Percentiles rank a stretch among this genome's conserved stretches.
Evolutionary conservation across 352 stramenopile genomes (phyloP).

Genomic region (Pythium vanterpoolii): DNA sequence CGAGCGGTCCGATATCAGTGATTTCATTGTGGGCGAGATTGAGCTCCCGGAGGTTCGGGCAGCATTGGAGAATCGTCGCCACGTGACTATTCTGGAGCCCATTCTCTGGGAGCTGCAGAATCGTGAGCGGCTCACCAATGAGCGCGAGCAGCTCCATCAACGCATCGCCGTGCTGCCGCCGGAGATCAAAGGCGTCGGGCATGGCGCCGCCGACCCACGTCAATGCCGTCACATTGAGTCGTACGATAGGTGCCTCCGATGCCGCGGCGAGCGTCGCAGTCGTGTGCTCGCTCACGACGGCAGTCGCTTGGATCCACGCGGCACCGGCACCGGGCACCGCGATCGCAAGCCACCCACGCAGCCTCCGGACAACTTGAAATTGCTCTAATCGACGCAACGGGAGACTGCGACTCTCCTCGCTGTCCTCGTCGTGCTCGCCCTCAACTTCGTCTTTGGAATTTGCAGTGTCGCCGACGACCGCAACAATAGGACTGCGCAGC

Average conservation of each 20-base stretch:
- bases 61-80: conserved; percentile 4
- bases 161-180: background rate
- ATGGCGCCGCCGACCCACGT: conserved; percentile 6
- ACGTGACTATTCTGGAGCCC: conserved; percentile 10
- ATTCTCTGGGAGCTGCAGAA: conserved; percentile 3
- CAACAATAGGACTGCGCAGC: background rate
- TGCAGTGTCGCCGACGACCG: background rate
- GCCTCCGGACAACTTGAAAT: conserved; percentile 14
- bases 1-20: conserved; percentile 11
- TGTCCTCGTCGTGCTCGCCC: background rate
- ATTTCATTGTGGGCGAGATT: conserved; percentile 13
- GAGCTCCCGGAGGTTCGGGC: conserved; percentile 15
- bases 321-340: conserved; percentile 10
- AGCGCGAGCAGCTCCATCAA: conserved; percentile 10
- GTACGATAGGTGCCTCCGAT: background rate
- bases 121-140: conserved; percentile 5
- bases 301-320: conserved; percentile 11
- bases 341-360: conserved; percentile 15
- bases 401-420: background rate
- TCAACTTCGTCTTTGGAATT: background rate
- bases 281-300: conserved; percentile 1
- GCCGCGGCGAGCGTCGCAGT: background rate
- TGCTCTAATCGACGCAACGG: background rate
- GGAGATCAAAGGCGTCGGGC: background rate
- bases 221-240: background rate